Evolutionary conservation across 2,329 filamentous ascomycete species (phyloP).

Genomic region (Calonectria ilicicola): DNA sequence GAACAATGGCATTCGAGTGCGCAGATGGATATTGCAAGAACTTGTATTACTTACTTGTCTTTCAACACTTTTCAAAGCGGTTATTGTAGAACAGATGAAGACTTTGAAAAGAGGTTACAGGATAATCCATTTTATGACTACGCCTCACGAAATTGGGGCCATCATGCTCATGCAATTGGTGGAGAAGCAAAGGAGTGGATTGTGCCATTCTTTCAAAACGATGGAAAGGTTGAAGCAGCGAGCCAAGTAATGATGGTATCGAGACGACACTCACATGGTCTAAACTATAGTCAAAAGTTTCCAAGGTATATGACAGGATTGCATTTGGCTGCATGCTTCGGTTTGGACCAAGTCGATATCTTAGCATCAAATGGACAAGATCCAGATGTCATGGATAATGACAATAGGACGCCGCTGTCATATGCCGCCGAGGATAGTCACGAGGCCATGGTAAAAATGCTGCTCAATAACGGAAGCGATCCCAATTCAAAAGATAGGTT

Average conservation of each 20-base stretch:
- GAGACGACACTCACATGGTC: not conserved
- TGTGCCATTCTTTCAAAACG: constrained; percentile 3
- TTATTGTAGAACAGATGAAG: not conserved
- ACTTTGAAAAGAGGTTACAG: not conserved
- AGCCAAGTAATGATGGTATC: not conserved
- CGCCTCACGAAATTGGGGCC: constrained; percentile 22
- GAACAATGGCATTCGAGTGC: constrained; percentile 46
- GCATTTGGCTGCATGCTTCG: constrained; percentile 20
- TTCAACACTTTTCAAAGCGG: constrained; percentile 41
- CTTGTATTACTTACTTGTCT: constrained; percentile 52
- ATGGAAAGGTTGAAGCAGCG: not conserved
- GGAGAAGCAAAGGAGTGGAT: not conserved
- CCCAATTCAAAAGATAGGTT: not conserved
- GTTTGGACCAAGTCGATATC: not conserved
- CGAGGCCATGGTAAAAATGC: not conserved
- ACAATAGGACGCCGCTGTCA: not conserved
- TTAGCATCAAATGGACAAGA: not conserved
- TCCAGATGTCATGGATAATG: not conserved
- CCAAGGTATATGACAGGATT: constrained; percentile 4
- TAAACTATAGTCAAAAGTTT: not conserved
- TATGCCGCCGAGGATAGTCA: not conserved
- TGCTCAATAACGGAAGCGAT: not conserved
- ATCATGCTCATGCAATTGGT: constrained; percentile 9
- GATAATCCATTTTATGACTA: constrained; percentile 21
- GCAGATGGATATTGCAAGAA: constrained; percentile 40